These are phyloP conservation scores for Byssoonygena ceratinophila DNA, from an alignment of 2,329 filamentous ascomycete genomes.

Conservation along the genomic window DNA sequence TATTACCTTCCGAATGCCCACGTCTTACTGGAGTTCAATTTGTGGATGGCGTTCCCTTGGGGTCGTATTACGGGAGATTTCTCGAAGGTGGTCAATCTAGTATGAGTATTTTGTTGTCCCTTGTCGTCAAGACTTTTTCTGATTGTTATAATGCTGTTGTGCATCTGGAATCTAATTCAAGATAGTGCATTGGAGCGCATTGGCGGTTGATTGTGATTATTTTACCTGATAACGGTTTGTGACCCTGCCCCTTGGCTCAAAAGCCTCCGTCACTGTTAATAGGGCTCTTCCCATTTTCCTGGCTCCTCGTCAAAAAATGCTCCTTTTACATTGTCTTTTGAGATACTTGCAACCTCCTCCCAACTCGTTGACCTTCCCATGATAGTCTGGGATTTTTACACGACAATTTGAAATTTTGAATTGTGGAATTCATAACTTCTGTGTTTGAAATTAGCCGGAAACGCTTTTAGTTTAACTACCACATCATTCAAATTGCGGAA, in stretches of 20 bases:
- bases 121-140: not conserved
- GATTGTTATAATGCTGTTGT: not conserved
- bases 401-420: too few relatives aligned
- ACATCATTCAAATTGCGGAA: too few relatives aligned
- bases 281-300: not conserved
- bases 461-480: too few relatives aligned
- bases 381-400: too few relatives aligned
- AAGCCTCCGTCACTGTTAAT: not conserved
- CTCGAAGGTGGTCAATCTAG: not conserved
- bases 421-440: too few relatives aligned
- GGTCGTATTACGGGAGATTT: not conserved
- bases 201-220: not conserved
- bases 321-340: not conserved
- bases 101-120: slow-evolving; percentile 10
- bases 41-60: not conserved
- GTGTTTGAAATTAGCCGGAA: too few relatives aligned
- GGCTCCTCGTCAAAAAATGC: not conserved
- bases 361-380: too few relatives aligned
- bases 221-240: not conserved
- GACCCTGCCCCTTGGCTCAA: not conserved
- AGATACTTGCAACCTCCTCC: not conserved
- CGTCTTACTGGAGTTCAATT: slow-evolving; percentile 1
- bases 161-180: slow-evolving; percentile 8
- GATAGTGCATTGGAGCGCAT: slow-evolving; percentile 1
- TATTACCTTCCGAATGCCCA: not conserved